These are phyloP conservation scores for Gynostemma pentaphyllum DNA, from an alignment of 306 rosid species.

Conservation along the genomic window DNA sequence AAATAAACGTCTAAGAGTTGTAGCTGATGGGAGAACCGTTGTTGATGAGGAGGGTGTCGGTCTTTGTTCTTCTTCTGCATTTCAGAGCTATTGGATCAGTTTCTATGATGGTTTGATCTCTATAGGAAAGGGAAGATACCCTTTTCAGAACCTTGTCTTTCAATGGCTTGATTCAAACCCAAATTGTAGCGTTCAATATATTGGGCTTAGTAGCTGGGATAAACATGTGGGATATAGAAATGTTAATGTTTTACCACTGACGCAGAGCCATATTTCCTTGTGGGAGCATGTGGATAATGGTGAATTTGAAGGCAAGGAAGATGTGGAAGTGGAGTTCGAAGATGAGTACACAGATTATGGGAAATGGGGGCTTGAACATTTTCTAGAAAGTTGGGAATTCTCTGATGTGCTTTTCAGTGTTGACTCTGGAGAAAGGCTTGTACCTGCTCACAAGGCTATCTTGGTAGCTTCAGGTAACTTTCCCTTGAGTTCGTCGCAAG, in stretches of 20 bases:
- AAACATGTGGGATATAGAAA: slow-evolving; percentile 86
- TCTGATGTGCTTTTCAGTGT: slow-evolving; percentile 57
- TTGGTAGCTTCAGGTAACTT: slow-evolving; percentile 65
- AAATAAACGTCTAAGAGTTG: slow-evolving; percentile 62
- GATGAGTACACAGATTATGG: slow-evolving; percentile 35
- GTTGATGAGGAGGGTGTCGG: slow-evolving; percentile 76
- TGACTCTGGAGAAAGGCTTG: slow-evolving; percentile 49
- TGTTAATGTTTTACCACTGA: slow-evolving; percentile 58
- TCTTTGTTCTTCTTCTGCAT: slow-evolving; percentile 67
- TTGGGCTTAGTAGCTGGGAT: slow-evolving; percentile 98
- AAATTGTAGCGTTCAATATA: slow-evolving; percentile 58
- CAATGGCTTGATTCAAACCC: slow-evolving; percentile 86
- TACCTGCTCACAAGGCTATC: slow-evolving; percentile 85
- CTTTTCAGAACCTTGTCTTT: slow-evolving; percentile 75
- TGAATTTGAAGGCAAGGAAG: slow-evolving; percentile 36
- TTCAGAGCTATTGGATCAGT: slow-evolving; percentile 88
- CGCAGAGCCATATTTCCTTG: slow-evolving; percentile 39
- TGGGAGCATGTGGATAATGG: slow-evolving; percentile 53
- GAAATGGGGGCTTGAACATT: slow-evolving; percentile 71
- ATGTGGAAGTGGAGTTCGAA: slow-evolving; percentile 25
- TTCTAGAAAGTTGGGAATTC: slow-evolving; percentile 73
- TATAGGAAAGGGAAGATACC: slow-evolving; percentile 76
- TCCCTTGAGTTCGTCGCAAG: slow-evolving; percentile 35
- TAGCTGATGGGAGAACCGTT: slow-evolving; percentile 69
- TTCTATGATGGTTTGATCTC: slow-evolving; percentile 81